Base-by-base conservation (phyloP, 2,329 filamentous ascomycete genomes). In the Clonostachys byssicola region DNA sequence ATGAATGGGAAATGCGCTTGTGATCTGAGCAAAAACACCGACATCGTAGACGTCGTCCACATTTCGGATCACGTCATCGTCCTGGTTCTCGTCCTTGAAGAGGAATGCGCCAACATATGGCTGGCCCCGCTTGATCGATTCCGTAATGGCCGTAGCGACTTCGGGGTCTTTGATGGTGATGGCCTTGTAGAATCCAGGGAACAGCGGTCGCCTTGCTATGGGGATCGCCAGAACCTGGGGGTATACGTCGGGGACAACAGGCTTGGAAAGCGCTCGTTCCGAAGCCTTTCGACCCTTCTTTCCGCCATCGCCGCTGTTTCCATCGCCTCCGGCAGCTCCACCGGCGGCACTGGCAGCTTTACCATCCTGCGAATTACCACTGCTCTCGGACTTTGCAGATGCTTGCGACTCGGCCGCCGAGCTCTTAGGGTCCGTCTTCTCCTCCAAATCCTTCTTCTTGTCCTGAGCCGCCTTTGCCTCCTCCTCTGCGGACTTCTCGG, bases 181-280 rank as follows among this genome's bases (percentile, higher is more conserved):
- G 10, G 94, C 92, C 70, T 99, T 99, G 74, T 99, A 99, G 69
- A 97, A 99, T 2, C 94, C 94, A 2, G 94, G 94, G 68, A 97
- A 99, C 12, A 99, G 74, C 12, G 94, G 94, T 46, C 94, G 81
- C 65, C 95, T 91, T 30, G 90, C 88, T 59, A 99, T 96, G 8
- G 94, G 94, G 47, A 99, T 95, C 3, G 92, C 92, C 79, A 99
- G 89, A 47, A 99, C 92, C 64, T 97, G 94, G 5, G 94, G 94
- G 64, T 99, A 99, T 40, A 96, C 85, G 51, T 99, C 94, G 13
- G 94, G 94, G 13, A 97, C 87, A 4, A 86, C 82, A 2, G 91
- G 88, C 70, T 97, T 97, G 58, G 90, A 83, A 38, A 97, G 75
- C 20, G 88, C 85, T 60, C 83, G 84, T 50, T 94, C 89, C n/a